Evolutionary conservation across 2,329 filamentous ascomycete genomes (phyloP).

Genomic region (Fusarium chuoi): DNA sequence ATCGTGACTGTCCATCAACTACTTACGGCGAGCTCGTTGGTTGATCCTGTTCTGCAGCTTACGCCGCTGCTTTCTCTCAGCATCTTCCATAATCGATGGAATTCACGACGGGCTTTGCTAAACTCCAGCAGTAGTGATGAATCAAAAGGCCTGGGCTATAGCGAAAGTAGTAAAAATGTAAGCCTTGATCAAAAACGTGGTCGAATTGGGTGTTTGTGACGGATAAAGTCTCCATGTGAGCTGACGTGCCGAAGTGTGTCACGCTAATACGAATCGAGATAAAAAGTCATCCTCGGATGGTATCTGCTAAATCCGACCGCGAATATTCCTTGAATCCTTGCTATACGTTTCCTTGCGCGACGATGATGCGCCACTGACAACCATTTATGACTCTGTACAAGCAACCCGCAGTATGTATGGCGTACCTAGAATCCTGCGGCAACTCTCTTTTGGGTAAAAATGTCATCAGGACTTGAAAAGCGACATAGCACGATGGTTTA

Average conservation of each 20-base stretch:
- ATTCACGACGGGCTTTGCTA: too few species aligned
- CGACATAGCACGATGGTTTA: background rate
- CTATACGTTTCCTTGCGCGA: background rate
- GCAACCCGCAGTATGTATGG: background rate
- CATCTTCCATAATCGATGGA: background rate
- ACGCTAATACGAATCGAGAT: slow-evolving; percentile 4
- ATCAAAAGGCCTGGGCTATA: background rate
- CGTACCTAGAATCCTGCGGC: background rate
- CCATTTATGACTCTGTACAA: background rate
- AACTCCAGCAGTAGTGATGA: too few species aligned
- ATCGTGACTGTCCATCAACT: background rate
- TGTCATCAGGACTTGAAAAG: background rate
- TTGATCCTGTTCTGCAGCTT: slow-evolving; percentile 13
- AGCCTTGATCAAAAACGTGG: background rate
- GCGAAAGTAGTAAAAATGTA: slow-evolving; percentile 2
- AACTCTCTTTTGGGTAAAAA: background rate
- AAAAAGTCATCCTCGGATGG: slow-evolving; percentile 4
- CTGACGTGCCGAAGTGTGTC: background rate
- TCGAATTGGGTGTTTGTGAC: background rate
- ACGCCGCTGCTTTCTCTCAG: slow-evolving; percentile 4
- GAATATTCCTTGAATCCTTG: background rate
- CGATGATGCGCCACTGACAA: background rate
- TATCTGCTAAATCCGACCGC: background rate
- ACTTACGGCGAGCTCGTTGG: slow-evolving; percentile 15
- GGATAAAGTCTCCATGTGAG: background rate